phyloP scores from a whole-genome alignment of 148 eudicot species.

The Gaultheria prostrata region DNA sequence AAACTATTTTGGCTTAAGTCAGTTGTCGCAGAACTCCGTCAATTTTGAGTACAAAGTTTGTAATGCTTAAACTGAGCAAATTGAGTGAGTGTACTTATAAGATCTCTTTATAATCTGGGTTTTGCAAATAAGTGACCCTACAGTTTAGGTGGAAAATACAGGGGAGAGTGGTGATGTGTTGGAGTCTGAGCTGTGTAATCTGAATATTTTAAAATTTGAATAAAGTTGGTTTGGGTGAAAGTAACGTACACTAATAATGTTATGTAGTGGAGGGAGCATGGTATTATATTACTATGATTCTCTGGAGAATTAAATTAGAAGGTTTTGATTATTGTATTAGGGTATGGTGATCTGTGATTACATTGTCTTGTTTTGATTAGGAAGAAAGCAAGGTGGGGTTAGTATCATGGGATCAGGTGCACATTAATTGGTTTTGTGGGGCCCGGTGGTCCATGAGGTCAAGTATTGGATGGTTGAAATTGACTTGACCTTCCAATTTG shows the following conservation, averaged over 20 bases:
- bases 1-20: no score
- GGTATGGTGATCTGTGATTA: conserved; percentile 13
- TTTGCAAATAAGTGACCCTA: background rate
- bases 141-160: background rate
- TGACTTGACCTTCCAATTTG: background rate
- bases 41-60: background rate
- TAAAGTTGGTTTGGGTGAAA: conserved; percentile 25
- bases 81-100: background rate
- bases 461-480: background rate
- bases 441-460: background rate
- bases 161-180: conserved; percentile 10
- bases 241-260: conserved; percentile 24
- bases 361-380: background rate
- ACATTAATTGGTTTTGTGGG: conserved; percentile 5
- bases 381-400: background rate
- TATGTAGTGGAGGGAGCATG: conserved; percentile 16
- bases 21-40: no score
- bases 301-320: background rate
- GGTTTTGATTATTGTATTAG: background rate
- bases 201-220: conserved; percentile 21
- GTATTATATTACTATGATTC: conserved; percentile 1
- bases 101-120: background rate
- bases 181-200: conserved; percentile 32
- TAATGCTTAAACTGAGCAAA: background rate
- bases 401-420: conserved; percentile 9